phyloP scores from a whole-genome alignment of 148 eudicot species.

The Vaccinium vitisidaea region DNA sequence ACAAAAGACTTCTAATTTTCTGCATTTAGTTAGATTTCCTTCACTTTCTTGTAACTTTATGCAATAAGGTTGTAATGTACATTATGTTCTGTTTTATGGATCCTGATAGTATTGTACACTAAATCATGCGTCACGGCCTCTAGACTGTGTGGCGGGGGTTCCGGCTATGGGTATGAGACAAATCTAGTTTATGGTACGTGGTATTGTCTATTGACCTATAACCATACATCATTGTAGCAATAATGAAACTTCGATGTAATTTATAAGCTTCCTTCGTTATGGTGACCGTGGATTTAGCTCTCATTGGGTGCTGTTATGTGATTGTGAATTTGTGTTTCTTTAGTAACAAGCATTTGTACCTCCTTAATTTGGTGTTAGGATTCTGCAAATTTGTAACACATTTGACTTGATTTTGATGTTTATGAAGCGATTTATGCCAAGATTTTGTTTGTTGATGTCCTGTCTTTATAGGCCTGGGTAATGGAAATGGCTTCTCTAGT shows the following conservation, averaged over 20 bases:
- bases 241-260: neutral
- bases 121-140: neutral
- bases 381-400: neutral
- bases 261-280: neutral
- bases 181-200: neutral
- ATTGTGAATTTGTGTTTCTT: neutral
- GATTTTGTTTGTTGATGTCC: constrained; percentile 7
- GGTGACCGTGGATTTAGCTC: neutral
- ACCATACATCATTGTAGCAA: neutral
- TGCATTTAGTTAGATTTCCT: too few relatives aligned
- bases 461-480: constrained; percentile 67
- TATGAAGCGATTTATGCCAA: neutral
- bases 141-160: neutral
- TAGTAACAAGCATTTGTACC: neutral
- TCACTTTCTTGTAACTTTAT: neutral
- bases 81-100: neutral
- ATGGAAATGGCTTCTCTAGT: constrained; percentile 89
- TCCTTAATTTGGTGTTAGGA: neutral
- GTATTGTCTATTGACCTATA: neutral
- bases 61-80: neutral
- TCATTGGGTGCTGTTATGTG: neutral
- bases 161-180: neutral
- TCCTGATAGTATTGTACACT: neutral
- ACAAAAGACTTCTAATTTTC: neutral
- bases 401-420: neutral